Base-by-base conservation (phyloP, 371 early-diverging fungal genomes). In the Mucor ambiguus region DNA sequence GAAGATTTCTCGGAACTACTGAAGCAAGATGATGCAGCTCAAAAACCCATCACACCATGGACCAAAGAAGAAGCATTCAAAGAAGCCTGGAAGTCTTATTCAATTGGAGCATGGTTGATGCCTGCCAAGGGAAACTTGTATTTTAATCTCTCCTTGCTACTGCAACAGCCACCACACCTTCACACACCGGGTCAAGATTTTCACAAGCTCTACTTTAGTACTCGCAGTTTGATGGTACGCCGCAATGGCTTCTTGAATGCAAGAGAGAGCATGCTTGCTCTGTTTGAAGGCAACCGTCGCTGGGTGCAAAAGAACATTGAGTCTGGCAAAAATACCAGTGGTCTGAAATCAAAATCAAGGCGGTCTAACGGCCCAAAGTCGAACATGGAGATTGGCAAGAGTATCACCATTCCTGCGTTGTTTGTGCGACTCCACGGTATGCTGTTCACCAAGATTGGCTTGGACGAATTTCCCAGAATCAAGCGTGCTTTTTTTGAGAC, bases 381-480 rank as follows among this genome's bases (percentile, higher is more conserved):
- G 11, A 48, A 60, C 3, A 61, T 56, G 26, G n/a, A 35, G 10
- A 6, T 70, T 49, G 32, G 60, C 44, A 60, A 65, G 10, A 32
- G 49, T 10, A 22, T 16, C 49, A 66, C 71, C 28, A 69, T 80
- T 38, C 75, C 81, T 29, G 81, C 72, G 0, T 61, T 86, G 14
- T 85, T 84, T 65, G 64, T 88, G 22, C 77, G 85, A 11, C 76
- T 89, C 8, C 87, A 89, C 55, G 87, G 88, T 7, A 86, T 89
- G 88, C 69, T 89, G 29, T 87, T 89, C 66, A 87, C 87, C 28
- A 89, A 86, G 63, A 84, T 89, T 57, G 87, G 86, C 8, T 70
- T 89, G n/a, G 89, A 89, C 48, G 73, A 78, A 22, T 88, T 88
- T 64, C 71, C 76, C 1, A 66, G 72, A 28, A 63, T 74, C 4